Conservation (phyloP, 176 grass and related monocot species). For the Carex scoparia region DNA sequence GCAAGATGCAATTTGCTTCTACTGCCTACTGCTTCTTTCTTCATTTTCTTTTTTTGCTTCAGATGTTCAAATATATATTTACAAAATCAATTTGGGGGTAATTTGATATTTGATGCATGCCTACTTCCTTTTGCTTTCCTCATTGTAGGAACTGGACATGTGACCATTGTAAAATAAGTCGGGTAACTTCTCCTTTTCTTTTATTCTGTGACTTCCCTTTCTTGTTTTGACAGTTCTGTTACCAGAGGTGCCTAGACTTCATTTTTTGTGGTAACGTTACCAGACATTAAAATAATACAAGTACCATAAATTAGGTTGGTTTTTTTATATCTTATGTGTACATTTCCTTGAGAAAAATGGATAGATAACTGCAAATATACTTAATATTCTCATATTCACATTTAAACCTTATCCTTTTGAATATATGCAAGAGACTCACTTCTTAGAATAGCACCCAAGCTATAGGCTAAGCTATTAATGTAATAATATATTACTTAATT, state of each 20-base stretch:
- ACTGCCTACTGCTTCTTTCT: neutral
- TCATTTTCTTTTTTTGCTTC: neutral
- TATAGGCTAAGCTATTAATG: neutral
- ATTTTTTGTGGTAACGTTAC: neutral
- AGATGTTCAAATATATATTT: neutral
- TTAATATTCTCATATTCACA: neutral
- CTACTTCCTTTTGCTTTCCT: neutral
- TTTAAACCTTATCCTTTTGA: neutral
- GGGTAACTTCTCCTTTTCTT: conserved; percentile 23
- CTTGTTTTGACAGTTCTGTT: neutral
- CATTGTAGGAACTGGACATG: conserved; percentile 25
- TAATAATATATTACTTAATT: neutral
- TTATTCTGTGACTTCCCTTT: neutral
- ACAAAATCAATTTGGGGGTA: neutral
- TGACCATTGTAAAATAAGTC: conserved; percentile 24
- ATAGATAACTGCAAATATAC: neutral
- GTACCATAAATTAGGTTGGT: neutral
- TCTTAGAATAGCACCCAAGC: neutral
- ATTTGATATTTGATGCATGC: neutral
- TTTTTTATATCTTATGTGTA: conserved; percentile 1
- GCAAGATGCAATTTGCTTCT: neutral
- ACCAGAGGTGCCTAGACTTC: neutral
- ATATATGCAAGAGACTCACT: neutral
- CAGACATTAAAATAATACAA: neutral
- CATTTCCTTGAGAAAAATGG: neutral